Conservation (phyloP, 2,329 filamentous ascomycete species). For the Dryadomyces quercus-mongolicae region DNA sequence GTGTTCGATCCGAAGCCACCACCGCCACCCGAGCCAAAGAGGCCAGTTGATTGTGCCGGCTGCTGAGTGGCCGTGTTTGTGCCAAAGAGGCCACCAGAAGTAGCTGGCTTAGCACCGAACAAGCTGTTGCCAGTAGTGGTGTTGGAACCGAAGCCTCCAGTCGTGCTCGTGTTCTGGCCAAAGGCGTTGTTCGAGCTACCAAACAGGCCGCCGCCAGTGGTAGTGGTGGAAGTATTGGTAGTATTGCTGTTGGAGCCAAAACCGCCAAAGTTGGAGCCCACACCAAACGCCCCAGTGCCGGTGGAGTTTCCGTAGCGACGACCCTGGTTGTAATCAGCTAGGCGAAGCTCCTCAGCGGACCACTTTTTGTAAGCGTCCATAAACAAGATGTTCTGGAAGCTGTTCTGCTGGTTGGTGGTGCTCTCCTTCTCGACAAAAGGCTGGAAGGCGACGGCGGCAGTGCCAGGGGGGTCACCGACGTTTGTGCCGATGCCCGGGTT, state of each 20-base stretch:
- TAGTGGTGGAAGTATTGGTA: slow-evolving; percentile 19
- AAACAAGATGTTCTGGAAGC: slow-evolving; percentile 71
- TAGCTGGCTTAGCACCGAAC: slow-evolving; percentile 23
- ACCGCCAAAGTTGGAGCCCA: slow-evolving; percentile 38
- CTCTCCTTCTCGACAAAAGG: slow-evolving; percentile 63
- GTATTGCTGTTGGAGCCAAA: slow-evolving; percentile 27
- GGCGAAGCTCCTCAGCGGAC: slow-evolving; percentile 72
- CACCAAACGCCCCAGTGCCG: slow-evolving; percentile 76
- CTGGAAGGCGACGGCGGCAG: slow-evolving; percentile 55
- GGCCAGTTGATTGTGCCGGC: slow-evolving; percentile 16
- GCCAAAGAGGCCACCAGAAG: slow-evolving; percentile 22
- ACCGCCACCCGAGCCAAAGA: slow-evolving; percentile 25
- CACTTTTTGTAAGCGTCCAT: slow-evolving; percentile 76
- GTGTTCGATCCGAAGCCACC: slow-evolving; percentile 21
- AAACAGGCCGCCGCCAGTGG: slow-evolving; percentile 25
- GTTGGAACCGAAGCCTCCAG: slow-evolving; percentile 26
- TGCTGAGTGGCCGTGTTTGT: slow-evolving; percentile 16
- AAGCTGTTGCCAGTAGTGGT: slow-evolving; percentile 18
- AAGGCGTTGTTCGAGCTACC: slow-evolving; percentile 25
- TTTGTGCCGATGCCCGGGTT: slow-evolving; percentile 40
- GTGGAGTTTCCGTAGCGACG: slow-evolving; percentile 72
- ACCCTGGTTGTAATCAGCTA: slow-evolving; percentile 82
- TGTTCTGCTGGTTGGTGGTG: slow-evolving; percentile 37
- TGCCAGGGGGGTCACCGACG: slow-evolving; percentile 53
- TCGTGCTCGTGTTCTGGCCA: slow-evolving; percentile 16